These are phyloP conservation scores for Pascua sp. DNA, from an alignment of 1,284 basidiomycete species.

Conservation along the genomic window DNA sequence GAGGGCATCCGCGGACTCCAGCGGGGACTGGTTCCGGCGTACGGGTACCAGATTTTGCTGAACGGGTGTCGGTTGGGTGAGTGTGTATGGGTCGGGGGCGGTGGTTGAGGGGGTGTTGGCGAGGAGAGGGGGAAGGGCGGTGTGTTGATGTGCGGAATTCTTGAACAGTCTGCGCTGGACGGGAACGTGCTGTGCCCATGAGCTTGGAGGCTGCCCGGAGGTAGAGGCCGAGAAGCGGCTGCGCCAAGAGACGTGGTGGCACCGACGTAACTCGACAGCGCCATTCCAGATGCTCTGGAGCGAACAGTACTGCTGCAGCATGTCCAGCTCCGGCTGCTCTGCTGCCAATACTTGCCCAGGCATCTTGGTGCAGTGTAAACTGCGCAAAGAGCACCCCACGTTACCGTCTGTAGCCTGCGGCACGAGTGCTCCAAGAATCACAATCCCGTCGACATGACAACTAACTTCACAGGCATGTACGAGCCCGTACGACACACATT, in stretches of 20 bases:
- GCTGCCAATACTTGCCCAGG: background rate
- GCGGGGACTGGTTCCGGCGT: conserved; percentile 86
- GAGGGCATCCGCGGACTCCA: conserved; percentile 90
- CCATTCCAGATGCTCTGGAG: too few species aligned
- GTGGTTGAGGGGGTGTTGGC: background rate
- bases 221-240: too few species aligned
- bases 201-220: too few species aligned
- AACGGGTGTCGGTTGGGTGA: conserved; percentile 90
- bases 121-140: background rate
- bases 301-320: too few species aligned
- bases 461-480: conserved; percentile 69
- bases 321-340: too few species aligned
- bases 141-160: background rate
- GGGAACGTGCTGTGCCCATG: too few species aligned
- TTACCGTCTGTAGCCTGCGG: background rate
- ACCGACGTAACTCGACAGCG: too few species aligned
- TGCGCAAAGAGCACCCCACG: background rate
- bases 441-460: background rate
- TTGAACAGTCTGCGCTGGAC: background rate
- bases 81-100: conserved; percentile 19
- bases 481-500: conserved; percentile 77
- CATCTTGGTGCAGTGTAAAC: background rate
- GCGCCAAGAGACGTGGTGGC: too few species aligned
- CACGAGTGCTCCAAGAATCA: background rate
- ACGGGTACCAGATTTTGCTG: conserved; percentile 87